A percentile compares a stretch with the other conserved stretches of the same genome.
Evolutionary conservation across 371 early-diverging fungal species (phyloP).

Genomic region (Blakeslea trispora): DNA sequence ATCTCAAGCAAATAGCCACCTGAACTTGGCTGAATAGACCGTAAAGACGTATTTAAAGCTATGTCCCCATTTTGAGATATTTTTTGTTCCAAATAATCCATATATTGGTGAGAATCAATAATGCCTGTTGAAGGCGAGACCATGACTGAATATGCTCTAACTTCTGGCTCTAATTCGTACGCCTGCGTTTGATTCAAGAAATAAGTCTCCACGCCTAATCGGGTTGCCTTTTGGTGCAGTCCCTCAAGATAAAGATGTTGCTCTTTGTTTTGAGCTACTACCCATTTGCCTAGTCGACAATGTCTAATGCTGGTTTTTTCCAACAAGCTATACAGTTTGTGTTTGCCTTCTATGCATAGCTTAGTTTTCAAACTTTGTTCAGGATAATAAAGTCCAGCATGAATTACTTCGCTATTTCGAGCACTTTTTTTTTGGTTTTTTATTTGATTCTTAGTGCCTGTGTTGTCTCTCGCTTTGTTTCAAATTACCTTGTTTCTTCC

Average conservation of each 20-base stretch:
- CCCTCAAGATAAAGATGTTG: constrained; percentile 60
- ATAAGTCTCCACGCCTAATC: constrained; percentile 62
- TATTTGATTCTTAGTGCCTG: not conserved
- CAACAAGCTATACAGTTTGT: constrained; percentile 68
- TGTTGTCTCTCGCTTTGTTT: not conserved
- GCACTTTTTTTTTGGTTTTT: constrained; percentile 49
- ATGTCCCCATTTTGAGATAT: constrained; percentile 50
- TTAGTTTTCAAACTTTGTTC: constrained; percentile 72
- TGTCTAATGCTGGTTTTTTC: constrained; percentile 50
- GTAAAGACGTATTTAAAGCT: constrained; percentile 53
- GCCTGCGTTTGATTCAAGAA: constrained; percentile 55
- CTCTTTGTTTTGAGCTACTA: constrained; percentile 67
- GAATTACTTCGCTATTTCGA: constrained; percentile 93
- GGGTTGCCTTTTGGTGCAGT: constrained; percentile 59
- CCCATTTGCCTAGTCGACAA: constrained; percentile 73
- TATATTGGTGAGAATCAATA: constrained; percentile 71
- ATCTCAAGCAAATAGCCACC: constrained; percentile 54
- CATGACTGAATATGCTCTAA: constrained; percentile 58
- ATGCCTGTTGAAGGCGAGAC: constrained; percentile 83
- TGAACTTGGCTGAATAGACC: constrained; percentile 34
- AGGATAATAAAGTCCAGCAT: constrained; percentile 90
- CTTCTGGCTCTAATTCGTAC: constrained; percentile 58
- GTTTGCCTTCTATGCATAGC: constrained; percentile 80
- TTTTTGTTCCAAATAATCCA: constrained; percentile 61
- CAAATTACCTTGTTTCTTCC: constrained; percentile 67